A percentile compares a stretch with the other conserved stretches of the same genome.
These are phyloP conservation scores for Myxozyma nipponensis DNA, from an alignment of 805 yeast genomes.

Conservation along the genomic window DNA sequence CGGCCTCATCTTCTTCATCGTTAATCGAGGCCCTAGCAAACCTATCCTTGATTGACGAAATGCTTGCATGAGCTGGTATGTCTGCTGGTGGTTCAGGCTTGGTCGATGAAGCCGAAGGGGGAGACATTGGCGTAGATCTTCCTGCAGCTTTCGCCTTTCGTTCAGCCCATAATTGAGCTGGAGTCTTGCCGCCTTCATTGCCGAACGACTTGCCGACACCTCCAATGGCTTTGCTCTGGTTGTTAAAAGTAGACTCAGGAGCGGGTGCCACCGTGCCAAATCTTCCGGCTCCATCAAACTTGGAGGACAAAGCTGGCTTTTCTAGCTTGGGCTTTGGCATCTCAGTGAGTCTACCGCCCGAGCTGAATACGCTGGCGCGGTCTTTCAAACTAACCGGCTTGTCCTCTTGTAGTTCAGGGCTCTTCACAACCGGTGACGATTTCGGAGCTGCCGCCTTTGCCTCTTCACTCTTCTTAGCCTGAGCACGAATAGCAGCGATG, in stretches of 20 bases:
- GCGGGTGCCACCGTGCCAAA: slow-evolving; percentile 39
- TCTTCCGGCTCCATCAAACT: slow-evolving; percentile 31
- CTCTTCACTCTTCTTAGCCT: slow-evolving; percentile 28
- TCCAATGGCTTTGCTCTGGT: slow-evolving; percentile 9
- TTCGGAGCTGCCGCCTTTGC: slow-evolving; percentile 8
- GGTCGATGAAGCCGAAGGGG: slow-evolving; percentile 11
- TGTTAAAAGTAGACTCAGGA: slow-evolving; percentile 45
- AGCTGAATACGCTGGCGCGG: slow-evolving; percentile 36
- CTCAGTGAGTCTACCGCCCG: slow-evolving; percentile 47
- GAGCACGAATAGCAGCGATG: slow-evolving; percentile 44
- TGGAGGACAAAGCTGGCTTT: slow-evolving; percentile 41
- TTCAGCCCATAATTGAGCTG: slow-evolving; percentile 95
- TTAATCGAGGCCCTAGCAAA: slow-evolving; percentile 27
- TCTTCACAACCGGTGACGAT: slow-evolving; percentile 18
- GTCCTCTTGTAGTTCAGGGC: slow-evolving; percentile 19
- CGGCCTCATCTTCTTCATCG: slow-evolving; percentile 29
- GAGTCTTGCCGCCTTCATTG: slow-evolving; percentile 74
- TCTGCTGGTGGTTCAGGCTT: slow-evolving; percentile 34
- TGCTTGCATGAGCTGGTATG: slow-evolving; percentile 5
- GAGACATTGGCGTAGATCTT: slow-evolving; percentile 17
- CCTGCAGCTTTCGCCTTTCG: slow-evolving; percentile 53
- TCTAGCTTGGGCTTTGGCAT: slow-evolving; percentile 60
- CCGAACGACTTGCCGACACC: slow-evolving; percentile 62
- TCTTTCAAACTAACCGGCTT: slow-evolving; percentile 33
- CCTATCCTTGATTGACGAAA: slow-evolving; percentile 24